phyloP scores from a whole-genome alignment of 495 filamentous ascomycete genomes.

The Xylaria flabelliformis region DNA sequence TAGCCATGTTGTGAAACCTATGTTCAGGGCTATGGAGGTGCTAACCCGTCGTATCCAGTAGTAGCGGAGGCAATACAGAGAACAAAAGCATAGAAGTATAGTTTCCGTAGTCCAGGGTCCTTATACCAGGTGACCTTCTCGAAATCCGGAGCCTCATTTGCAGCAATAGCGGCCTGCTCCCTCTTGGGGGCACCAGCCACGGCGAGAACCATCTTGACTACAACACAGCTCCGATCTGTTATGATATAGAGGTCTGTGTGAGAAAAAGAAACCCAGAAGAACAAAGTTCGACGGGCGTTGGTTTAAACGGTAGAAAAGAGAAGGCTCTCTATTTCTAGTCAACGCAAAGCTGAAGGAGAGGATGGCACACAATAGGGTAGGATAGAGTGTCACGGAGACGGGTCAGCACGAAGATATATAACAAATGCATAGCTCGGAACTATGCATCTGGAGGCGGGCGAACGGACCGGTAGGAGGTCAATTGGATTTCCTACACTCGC shows the following conservation, averaged over 20 bases:
- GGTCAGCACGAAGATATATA: constrained; percentile 36
- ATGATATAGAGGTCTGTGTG: neutral
- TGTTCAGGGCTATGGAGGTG: neutral
- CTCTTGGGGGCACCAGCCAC: constrained; percentile 34
- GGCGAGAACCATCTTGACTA: constrained; percentile 27
- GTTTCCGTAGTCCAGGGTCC: constrained; percentile 65
- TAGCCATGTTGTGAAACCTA: constrained; percentile 22
- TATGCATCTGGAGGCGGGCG: constrained; percentile 33
- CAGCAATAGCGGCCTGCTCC: constrained; percentile 43
- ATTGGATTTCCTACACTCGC: constrained; percentile 22
- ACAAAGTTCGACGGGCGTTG: neutral
- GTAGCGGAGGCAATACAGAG: constrained; percentile 68
- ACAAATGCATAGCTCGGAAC: constrained; percentile 27
- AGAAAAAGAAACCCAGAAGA: constrained; percentile 7
- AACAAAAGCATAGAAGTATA: constrained; percentile 63
- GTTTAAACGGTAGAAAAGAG: constrained; percentile 5
- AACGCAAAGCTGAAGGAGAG: constrained; percentile 8
- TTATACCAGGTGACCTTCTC: constrained; percentile 65
- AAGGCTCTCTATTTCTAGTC: neutral
- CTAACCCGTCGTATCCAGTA: constrained; percentile 70
- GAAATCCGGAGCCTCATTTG: constrained; percentile 63
- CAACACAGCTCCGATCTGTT: neutral
- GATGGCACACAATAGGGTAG: constrained; percentile 18
- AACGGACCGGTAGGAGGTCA: constrained; percentile 40
- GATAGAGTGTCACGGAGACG: constrained; percentile 13